Evolutionary conservation across 306 rosid species (phyloP).

Genomic region (Quercus wislizeni): DNA sequence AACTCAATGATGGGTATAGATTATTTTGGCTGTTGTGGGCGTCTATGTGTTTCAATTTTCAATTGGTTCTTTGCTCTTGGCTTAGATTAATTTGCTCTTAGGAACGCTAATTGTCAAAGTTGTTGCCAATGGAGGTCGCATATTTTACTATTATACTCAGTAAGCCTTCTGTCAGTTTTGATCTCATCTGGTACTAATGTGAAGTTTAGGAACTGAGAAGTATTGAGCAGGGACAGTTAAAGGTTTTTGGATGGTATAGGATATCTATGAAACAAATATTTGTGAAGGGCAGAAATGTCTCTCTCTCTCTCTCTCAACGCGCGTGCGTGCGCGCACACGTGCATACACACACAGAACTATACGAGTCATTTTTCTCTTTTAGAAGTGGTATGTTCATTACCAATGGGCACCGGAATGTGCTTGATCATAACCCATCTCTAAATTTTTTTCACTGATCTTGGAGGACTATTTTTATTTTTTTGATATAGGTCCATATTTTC

Average conservation of each 20-base stretch:
- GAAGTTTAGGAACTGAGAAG: background rate
- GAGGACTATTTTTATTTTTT: background rate
- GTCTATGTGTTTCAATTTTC: background rate
- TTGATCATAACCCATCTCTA: background rate
- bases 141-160: slow-evolving; percentile 72
- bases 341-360: background rate
- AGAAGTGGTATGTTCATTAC: background rate
- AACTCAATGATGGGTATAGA: background rate
- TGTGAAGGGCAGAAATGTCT: background rate
- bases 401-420: background rate
- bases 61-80: background rate
- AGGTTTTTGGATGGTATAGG: too few species aligned
- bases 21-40: background rate
- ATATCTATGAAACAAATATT: background rate
- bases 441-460: background rate
- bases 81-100: slow-evolving; percentile 27
- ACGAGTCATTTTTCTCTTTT: background rate
- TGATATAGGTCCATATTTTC: background rate
- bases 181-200: background rate
- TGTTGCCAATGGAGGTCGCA: slow-evolving; percentile 30
- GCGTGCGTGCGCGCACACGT: accelerated
- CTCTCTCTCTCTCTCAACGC: background rate
- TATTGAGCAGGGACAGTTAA: too few species aligned
- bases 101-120: slow-evolving; percentile 42
- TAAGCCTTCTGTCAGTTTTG: slow-evolving; percentile 40